Evolutionary conservation across 129 eudicot species (phyloP), one percentile per base, ranked within the genome.

Genomic region (Artemisia argyi): DNA sequence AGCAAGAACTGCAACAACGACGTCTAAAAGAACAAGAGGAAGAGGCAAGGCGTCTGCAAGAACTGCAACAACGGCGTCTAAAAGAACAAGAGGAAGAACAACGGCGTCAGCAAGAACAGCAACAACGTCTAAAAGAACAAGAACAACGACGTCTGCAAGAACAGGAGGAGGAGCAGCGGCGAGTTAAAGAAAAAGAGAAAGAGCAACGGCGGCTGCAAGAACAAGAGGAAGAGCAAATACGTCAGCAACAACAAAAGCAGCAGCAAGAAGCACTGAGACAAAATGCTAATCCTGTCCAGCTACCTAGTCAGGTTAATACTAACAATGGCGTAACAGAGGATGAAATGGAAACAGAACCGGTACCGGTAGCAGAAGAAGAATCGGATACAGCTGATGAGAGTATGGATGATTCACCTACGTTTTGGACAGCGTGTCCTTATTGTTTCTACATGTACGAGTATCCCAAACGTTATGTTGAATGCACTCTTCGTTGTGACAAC

Each of bases 341-440:
- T 53, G 78, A 60, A 71, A 5, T 75, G 11, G 76, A 18, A 39
- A 26, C 42, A 4, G 65, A 60, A 56, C 9, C 18, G 5, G 76
- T n/a, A 28, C 20, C 30, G 2, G 65, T 52, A 71, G 16, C 18
- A 22, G 67, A 61, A 10, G 12, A 48, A 17, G 50, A 70, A 15
- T 16, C 69, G 1, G 81, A 24, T 32, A 11, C 49, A 59, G 70
- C 28, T 57, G 74, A 6, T 81, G 79, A 18, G 30, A 68, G 67
- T 76, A 78, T 35, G 28, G 87, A 87, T 56, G 82, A 69, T 18
- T 51, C 75, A 0, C 61, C 85, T 35, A 82, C 78, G 22, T 85
- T 94, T 73, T 94, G 98, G 98, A 89, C 98, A 17, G 85, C 95
- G 0, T 93, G 98, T 57, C 97, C 98, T 13, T 93, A 80, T 72